Base-by-base conservation (phyloP, 1,139 yeast genomes). In the Wickerhamomyces sp. region DNA sequence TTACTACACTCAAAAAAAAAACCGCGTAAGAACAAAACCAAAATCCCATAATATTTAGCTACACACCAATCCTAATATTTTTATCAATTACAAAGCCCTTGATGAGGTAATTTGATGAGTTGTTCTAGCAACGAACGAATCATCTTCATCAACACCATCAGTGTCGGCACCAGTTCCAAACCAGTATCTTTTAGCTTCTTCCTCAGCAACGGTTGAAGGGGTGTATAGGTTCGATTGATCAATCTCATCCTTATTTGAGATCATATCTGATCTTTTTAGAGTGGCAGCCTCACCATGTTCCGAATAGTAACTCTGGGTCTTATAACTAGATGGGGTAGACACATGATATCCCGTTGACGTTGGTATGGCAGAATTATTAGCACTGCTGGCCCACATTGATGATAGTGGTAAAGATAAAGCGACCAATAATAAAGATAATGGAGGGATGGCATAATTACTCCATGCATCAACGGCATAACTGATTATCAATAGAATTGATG, bases 321-420 rank as follows among this genome's bases (percentile, higher is more conserved):
- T 51, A 13, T 34, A 34, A 9, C 53, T 54, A 2, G 56, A 45
- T 34, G 53, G 47, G 8, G 50, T 32, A 29, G 40, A 51, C 0
- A 37, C 26, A 41, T 45, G 38, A 10, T 40, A 43, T 3, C 58
- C 56, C 3, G 55, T 37, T 7, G 68, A 55, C 14, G 61, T 63
- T 11, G 75, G 65, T 11, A 56, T 54, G 7, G 74, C 60, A 2
- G 68, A 52, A 44, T 73, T 74, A 53, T 78, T 79, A 2, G 80
- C 73, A n/a, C 81, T 65, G 5, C 76, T 65, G 2, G 96, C 95
- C 97, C 97, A 90, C 74, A 89, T 76, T 0, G 96, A 81, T 0
- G 95, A 81, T 42, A 90, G 66, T 1, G 97, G 97, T 45, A 90
- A 69, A 9, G 90, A 84, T 33, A 87, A 60, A 0, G 84, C 84